Evolutionary conservation across 1,139 yeast genomes (phyloP).

Genomic region (Hansenula anomala): DNA sequence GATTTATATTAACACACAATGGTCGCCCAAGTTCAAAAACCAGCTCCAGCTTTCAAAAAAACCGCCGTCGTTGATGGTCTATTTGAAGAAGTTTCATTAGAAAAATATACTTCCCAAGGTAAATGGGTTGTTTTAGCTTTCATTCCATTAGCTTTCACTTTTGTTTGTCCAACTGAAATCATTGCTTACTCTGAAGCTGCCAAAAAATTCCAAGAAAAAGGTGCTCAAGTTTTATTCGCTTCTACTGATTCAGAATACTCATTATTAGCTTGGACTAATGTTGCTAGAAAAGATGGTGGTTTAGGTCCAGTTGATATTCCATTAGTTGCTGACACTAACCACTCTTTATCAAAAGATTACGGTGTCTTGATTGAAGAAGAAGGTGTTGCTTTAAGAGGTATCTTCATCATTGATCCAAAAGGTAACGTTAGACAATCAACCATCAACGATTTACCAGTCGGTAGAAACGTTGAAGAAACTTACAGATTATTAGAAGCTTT

Average conservation of each 20-base stretch:
- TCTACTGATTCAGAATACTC: constrained; percentile 98
- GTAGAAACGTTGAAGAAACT: constrained; percentile 97
- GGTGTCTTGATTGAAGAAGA: constrained; percentile 95
- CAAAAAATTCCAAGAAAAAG: constrained; percentile 82
- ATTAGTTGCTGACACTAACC: constrained; percentile 95
- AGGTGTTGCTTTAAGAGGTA: constrained; percentile 96
- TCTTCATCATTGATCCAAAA: constrained; percentile 94
- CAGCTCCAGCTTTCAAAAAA: constrained; percentile 94
- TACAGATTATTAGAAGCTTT: constrained; percentile 96
- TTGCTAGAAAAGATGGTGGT: constrained; percentile 96
- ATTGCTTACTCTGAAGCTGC: constrained; percentile 96
- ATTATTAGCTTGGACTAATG: constrained; percentile 96
- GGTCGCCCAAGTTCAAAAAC: constrained; percentile 89
- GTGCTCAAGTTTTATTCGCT: constrained; percentile 86
- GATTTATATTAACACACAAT: too few relatives aligned
- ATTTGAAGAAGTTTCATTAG: constrained; percentile 91
- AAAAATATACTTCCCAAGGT: constrained; percentile 76
- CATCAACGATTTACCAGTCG: constrained; percentile 97
- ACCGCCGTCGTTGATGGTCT: constrained; percentile 96
- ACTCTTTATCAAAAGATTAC: constrained; percentile 88
- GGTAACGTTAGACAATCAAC: constrained; percentile 94
- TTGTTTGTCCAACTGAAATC: constrained; percentile 98
- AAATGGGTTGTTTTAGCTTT: constrained; percentile 96
- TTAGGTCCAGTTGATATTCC: constrained; percentile 93
- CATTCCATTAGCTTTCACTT: constrained; percentile 98